phyloP scores from a whole-genome alignment of 1,284 basidiomycete species.

The Sporisorium sorghi region DNA sequence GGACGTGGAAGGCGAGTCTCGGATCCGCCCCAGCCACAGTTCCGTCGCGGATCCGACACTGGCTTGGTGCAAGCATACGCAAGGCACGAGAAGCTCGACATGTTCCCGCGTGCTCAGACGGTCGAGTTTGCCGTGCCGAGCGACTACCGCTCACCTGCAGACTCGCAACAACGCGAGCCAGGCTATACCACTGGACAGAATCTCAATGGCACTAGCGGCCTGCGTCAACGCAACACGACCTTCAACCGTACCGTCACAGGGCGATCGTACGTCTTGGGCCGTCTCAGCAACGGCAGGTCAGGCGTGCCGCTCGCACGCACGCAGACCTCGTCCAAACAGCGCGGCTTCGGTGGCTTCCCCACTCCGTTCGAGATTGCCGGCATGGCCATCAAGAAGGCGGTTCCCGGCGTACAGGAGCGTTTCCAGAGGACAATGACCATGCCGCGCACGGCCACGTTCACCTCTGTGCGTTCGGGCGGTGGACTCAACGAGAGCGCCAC shows the following conservation, averaged over 20 bases:
- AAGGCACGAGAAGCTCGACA: constrained; percentile 46
- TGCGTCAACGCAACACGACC: constrained; percentile 38
- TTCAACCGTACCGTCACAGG: constrained; percentile 48
- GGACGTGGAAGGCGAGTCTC: constrained; percentile 44
- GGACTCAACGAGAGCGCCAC: constrained; percentile 29
- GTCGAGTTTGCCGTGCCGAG: constrained; percentile 74
- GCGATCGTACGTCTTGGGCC: constrained; percentile 38
- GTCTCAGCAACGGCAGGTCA: constrained; percentile 34
- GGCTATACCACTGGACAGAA: constrained; percentile 29
- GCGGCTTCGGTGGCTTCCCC: constrained; percentile 87
- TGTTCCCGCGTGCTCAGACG: constrained; percentile 74
- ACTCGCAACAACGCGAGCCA: constrained; percentile 13
- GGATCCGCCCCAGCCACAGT: constrained; percentile 41
- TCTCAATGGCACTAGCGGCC: constrained; percentile 6
- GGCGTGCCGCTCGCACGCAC: constrained; percentile 69
- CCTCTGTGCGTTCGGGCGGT: constrained; percentile 69
- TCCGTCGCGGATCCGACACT: constrained; percentile 52
- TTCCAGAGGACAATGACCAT: constrained; percentile 73
- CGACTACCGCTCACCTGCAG: constrained; percentile 36
- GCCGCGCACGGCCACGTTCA: constrained; percentile 77
- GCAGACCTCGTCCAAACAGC: constrained; percentile 69
- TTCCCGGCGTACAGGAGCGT: constrained; percentile 47
- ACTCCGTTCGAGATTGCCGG: constrained; percentile 78
- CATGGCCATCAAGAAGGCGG: constrained; percentile 70
- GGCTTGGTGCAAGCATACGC: constrained; percentile 21